A percentile compares a stretch with the other conserved stretches of the same genome.
phyloP scores from a whole-genome alignment of 202 grass and related monocot genomes.

The Alloteropsis angusta region DNA sequence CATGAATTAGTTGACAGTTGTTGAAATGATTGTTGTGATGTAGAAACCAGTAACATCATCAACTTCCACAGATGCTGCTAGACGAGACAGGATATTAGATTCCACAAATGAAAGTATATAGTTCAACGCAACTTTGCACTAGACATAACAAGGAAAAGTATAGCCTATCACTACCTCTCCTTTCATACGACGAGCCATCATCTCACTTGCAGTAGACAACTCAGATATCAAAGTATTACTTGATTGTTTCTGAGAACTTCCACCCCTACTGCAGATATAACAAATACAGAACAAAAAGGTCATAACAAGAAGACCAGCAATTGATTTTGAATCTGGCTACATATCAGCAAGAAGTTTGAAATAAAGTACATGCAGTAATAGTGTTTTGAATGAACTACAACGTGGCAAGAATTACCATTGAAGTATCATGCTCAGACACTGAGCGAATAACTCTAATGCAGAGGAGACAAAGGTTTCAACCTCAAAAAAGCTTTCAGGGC shows the following conservation, averaged over 20 bases:
- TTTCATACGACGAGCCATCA: conserved; percentile 49
- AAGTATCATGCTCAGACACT: conserved; percentile 51
- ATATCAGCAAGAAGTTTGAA: not conserved
- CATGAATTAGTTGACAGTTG: conserved; percentile 45
- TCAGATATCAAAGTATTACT: conserved; percentile 56
- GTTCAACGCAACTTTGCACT: not conserved
- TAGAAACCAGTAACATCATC: conserved; percentile 56
- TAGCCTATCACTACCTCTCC: conserved; percentile 47
- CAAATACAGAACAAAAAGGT: not conserved
- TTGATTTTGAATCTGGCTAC: not conserved
- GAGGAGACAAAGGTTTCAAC: conserved; percentile 50
- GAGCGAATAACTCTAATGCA: conserved; percentile 61
- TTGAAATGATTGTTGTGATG: conserved; percentile 51
- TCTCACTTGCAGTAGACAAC: conserved; percentile 55
- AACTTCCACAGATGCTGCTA: conserved; percentile 71
- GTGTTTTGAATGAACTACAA: not conserved
- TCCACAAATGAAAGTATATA: conserved; percentile 6
- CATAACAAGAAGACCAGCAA: conserved; percentile 8
- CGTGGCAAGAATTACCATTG: conserved; percentile 41
- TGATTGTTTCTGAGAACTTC: conserved; percentile 33
- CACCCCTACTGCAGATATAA: conserved; percentile 31
- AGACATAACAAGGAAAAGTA: conserved; percentile 12
- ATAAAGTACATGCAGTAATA: not conserved
- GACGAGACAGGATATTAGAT: conserved; percentile 30
- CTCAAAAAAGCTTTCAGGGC: conserved; percentile 76